Percentiles rank a stretch among this genome's conserved stretches.
These are phyloP conservation scores for Malassezia caprae DNA, from an alignment of 1,284 basidiomycete genomes.

Conservation along the genomic window DNA sequence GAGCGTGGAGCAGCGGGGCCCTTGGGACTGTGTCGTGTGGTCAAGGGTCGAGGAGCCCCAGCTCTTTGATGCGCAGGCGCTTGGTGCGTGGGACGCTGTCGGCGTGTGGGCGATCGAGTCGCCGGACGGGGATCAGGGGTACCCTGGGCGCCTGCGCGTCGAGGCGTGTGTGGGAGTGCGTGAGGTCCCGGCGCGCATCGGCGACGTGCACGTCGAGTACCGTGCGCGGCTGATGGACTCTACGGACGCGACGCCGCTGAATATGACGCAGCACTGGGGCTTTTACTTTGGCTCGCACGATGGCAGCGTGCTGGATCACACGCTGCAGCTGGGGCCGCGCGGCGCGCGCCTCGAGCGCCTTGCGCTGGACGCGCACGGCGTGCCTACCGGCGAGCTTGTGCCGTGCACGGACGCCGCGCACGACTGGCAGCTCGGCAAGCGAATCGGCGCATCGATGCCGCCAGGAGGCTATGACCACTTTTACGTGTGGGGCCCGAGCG, in stretches of 20 bases:
- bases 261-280: constrained; percentile 45
- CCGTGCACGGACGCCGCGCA: constrained; percentile 14
- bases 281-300: constrained; percentile 32
- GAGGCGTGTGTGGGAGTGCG: constrained; percentile 30
- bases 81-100: background rate
- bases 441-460: constrained; percentile 19
- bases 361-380: constrained; percentile 20
- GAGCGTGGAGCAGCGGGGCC: constrained; percentile 25
- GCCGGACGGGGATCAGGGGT: constrained; percentile 34
- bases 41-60: constrained; percentile 10
- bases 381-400: constrained; percentile 29
- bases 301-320: constrained; percentile 25
- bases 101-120: constrained; percentile 27
- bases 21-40: constrained; percentile 37
- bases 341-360: constrained; percentile 25
- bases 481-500: constrained; percentile 30
- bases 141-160: constrained; percentile 30
- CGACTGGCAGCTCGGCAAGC: constrained; percentile 24
- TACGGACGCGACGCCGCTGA: constrained; percentile 29
- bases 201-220: constrained; percentile 28
- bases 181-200: constrained; percentile 6
- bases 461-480: constrained; percentile 35
- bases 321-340: constrained; percentile 20
- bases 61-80: background rate
- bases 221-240: constrained; percentile 23